Conservation (phyloP, 306 rosid genomes). For the Aeschynomene evenia region DNA sequence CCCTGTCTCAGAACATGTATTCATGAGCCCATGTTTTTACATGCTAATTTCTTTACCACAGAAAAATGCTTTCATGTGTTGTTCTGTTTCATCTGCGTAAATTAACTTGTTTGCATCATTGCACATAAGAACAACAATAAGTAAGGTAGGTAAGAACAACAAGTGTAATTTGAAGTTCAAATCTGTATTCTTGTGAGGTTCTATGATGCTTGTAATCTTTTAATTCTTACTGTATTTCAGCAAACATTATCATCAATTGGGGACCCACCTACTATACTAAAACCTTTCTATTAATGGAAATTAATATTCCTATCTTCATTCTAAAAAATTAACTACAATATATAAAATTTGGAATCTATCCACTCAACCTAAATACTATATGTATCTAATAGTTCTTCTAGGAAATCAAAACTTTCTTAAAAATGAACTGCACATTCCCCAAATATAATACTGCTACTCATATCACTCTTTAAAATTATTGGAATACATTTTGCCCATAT, state of each 20-base stretch:
- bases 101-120: slow-evolving; percentile 10
- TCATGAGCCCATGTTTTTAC: not conserved
- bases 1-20: slow-evolving; percentile 14
- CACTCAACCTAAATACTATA: too few species aligned
- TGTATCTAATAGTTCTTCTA: too few species aligned
- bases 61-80: slow-evolving; percentile 8
- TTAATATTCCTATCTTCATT: too few species aligned
- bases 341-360: too few species aligned
- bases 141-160: not conserved
- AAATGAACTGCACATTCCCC: too few species aligned
- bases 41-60: slow-evolving; percentile 15
- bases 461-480: too few species aligned
- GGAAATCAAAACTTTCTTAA: too few species aligned
- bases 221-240: slow-evolving; percentile 9
- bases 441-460: too few species aligned
- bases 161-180: not conserved
- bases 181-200: slow-evolving; percentile 2
- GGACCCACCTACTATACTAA: too few species aligned
- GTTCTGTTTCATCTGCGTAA: not conserved
- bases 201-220: slow-evolving; percentile 13
- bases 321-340: too few species aligned
- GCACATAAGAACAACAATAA: not conserved
- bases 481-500: too few species aligned
- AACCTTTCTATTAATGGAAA: too few species aligned
- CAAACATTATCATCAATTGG: slow-evolving; percentile 13